These are phyloP conservation scores for Acephala macrosclerotiorum DNA, from an alignment of 2,329 filamentous ascomycete genomes.

Conservation along the genomic window DNA sequence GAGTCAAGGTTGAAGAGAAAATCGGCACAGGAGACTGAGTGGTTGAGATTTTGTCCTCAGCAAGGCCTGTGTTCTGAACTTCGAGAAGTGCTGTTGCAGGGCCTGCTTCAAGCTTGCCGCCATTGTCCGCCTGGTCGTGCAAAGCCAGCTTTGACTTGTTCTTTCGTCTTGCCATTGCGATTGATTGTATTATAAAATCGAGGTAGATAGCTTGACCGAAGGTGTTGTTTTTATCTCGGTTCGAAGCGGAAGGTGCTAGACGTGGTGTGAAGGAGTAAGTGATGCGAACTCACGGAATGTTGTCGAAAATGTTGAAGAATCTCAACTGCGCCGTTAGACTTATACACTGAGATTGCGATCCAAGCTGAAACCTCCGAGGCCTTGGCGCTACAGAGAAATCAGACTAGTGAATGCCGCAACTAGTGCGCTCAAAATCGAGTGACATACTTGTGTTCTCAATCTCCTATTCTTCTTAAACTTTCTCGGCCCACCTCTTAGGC, in stretches of 20 bases:
- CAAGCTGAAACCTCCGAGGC: no score
- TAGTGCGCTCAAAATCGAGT: no score
- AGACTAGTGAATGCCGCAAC: neutral
- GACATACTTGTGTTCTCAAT: no score
- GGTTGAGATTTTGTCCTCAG: neutral
- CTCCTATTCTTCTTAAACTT: no score
- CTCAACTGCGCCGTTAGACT: neutral
- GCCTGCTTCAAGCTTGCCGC: neutral
- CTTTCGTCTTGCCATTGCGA: neutral
- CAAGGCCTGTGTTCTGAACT: neutral
- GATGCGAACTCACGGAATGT: no score
- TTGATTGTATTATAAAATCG: neutral
- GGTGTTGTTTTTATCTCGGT: neutral
- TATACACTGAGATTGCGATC: no score
- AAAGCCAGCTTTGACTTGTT: neutral
- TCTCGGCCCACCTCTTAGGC: no score
- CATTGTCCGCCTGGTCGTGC: neutral
- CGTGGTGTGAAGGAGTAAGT: neutral
- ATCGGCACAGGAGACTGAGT: neutral
- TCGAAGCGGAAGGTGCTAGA: neutral
- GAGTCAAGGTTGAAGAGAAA: neutral
- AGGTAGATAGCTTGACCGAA: neutral
- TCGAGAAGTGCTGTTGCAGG: neutral
- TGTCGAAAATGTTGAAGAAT: neutral
- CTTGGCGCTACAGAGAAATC: no score